Percentiles rank a stretch among this genome's conserved stretches.
These are phyloP conservation scores for Diddensiella transvaalensis DNA, from an alignment of 805 yeast species.

Conservation along the genomic window DNA sequence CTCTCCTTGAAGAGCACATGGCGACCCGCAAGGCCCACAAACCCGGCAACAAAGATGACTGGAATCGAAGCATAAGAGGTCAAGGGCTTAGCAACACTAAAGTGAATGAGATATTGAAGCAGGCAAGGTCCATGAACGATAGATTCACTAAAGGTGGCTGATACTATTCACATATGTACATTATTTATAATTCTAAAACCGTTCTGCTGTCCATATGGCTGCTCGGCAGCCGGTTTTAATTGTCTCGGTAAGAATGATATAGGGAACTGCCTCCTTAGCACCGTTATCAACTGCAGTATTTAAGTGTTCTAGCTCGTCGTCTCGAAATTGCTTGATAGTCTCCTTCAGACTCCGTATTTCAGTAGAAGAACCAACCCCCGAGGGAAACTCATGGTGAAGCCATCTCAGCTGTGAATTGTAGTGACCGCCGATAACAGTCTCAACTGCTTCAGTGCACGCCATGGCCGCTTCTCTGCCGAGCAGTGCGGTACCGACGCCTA, in stretches of 20 bases:
- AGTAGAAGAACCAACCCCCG: constrained; percentile 42
- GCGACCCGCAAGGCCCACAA: constrained; percentile 7
- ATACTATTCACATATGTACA: background rate
- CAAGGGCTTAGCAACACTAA: constrained; percentile 3
- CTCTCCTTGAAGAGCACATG: constrained; percentile 17
- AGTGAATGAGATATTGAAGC: constrained; percentile 7
- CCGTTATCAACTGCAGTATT: constrained; percentile 91
- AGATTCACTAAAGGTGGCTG: constrained; percentile 13
- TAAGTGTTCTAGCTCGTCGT: constrained; percentile 91
- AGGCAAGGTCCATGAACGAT: constrained; percentile 14
- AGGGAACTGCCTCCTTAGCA: constrained; percentile 90
- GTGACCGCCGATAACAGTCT: constrained; percentile 95
- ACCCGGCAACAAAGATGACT: constrained; percentile 8
- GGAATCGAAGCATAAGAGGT: constrained; percentile 15
- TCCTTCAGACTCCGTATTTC: constrained; percentile 58
- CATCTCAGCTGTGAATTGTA: constrained; percentile 86
- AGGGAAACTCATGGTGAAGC: constrained; percentile 61
- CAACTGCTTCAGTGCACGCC: constrained; percentile 99
- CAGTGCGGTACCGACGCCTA: constrained; percentile 85
- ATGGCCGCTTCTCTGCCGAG: constrained; percentile 94
- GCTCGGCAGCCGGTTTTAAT: constrained; percentile 77
- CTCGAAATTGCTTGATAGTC: constrained; percentile 73
- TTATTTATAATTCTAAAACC: constrained; percentile 46
- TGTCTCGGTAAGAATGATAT: constrained; percentile 80
- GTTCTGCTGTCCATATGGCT: constrained; percentile 91